Base-by-base conservation (phyloP, 768 basidiomycete genomes). In the Suillus variegatus region DNA sequence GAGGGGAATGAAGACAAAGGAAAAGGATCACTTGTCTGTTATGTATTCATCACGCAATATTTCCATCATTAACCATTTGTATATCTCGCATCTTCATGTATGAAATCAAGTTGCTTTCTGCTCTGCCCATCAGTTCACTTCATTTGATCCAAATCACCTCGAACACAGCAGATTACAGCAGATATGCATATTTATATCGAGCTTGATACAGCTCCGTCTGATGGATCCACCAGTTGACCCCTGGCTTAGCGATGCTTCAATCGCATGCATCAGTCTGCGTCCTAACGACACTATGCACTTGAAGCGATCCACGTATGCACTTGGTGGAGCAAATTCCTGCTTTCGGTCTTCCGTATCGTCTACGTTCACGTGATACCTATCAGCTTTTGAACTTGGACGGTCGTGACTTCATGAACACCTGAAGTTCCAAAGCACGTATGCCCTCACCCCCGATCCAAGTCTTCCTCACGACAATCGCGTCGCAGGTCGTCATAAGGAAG, bases 381-480 rank as follows among this genome's bases (percentile, higher is more conserved):
- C 20, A 35, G 10, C 32, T 35, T 14, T 35, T 55, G 54, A 35
- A 55, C 54, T 20, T 35, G 32, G 20, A 20, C 28, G 51, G 18
- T 20, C 54, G 54, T 55, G 54, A 55, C 20, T 18, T 55, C 18
- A 35, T n/a, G 52, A 55, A 55, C 54, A 35, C 54, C 35, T 55
- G 32, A 55, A 55, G 20, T 13, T 7, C 28, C 28, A 13, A 60
- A 44, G 20, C 41, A 60, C 58, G 28, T 14, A 93, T 92, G 90
- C 82, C 88, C 62, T 86, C 92, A n/a, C 93, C 93, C 7, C 93
- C 93, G 9, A 89, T 95, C 65, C 86, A 91, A 70, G 74, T 79
- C 47, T 94, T 93, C 75, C 83, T 94, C 63, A 95, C 94, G n/a
- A 95, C 94, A 18, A 94, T 95, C 68, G 90, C 89, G 3, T 92